Conservation (phyloP, 2,329 filamentous ascomycete genomes). For the Neophaeococcomyces aloes region DNA sequence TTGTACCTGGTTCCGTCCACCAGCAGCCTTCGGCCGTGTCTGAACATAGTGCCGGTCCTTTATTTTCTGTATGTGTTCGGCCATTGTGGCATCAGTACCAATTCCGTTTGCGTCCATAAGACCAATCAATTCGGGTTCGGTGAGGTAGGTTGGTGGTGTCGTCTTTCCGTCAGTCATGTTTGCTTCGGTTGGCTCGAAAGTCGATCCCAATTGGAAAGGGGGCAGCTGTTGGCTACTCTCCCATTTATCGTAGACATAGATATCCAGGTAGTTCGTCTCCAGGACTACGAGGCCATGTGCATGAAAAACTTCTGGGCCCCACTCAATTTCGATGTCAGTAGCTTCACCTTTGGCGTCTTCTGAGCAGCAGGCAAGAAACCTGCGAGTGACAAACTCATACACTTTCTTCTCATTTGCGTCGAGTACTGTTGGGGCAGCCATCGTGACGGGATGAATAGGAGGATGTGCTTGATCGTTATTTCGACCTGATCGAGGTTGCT, state of each 20-base stretch:
- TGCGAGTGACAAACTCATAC: constrained; percentile 84
- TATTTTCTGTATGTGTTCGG: constrained; percentile 94
- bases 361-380: constrained; percentile 91
- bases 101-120: constrained; percentile 99
- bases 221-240: constrained; percentile 76
- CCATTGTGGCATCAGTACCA: constrained; percentile 97
- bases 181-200: constrained; percentile 78
- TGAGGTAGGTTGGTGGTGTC: constrained; percentile 70
- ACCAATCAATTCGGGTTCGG: constrained; percentile 87
- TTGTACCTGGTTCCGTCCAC: constrained; percentile 46
- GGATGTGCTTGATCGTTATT: constrained; percentile 97
- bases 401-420: constrained; percentile 61
- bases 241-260: constrained; percentile 96
- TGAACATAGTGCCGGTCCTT: constrained; percentile 80
- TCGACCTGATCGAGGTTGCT: constrained; percentile 67
- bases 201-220: constrained; percentile 65
- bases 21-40: constrained; percentile 45
- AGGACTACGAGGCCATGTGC: constrained; percentile 75
- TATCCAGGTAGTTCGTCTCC: constrained; percentile 84
- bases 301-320: constrained; percentile 67
- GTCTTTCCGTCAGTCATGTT: constrained; percentile 89
- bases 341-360: constrained; percentile 81
- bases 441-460: constrained; percentile 92
- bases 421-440: constrained; percentile 53
- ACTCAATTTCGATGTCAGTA: constrained; percentile 74